These are phyloP conservation scores for Sarcodon sp. DNA, from an alignment of 768 basidiomycete genomes.

Conservation along the genomic window DNA sequence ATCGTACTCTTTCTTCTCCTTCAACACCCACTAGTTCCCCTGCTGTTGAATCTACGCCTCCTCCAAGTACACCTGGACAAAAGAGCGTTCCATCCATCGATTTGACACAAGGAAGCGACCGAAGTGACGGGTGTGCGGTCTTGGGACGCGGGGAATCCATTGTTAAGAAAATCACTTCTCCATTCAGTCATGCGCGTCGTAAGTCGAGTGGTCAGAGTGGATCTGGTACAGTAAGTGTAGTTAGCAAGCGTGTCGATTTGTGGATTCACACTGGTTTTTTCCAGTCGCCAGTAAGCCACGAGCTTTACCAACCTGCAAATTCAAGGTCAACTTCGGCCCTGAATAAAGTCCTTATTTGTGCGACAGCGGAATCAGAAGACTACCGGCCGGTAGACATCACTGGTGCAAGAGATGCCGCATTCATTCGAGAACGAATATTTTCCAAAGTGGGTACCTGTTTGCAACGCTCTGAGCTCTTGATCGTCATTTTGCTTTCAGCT, in stretches of 20 bases:
- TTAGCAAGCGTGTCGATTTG: constrained; percentile 5
- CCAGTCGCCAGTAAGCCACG: too few species aligned
- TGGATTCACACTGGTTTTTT: too few species aligned
- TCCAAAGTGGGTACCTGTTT: constrained; percentile 42
- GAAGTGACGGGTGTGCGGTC: background rate
- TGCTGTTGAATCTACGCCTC: constrained; percentile 55
- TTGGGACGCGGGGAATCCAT: background rate
- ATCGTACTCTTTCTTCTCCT: constrained; percentile 56
- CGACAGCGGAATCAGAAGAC: constrained; percentile 68
- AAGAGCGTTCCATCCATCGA: constrained; percentile 27
- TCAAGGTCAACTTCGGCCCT: constrained; percentile 3
- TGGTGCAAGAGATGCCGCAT: constrained; percentile 46
- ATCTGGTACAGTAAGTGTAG: constrained; percentile 3
- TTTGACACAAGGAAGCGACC: constrained; percentile 9
- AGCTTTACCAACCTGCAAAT: too few species aligned
- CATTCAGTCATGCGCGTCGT: background rate
- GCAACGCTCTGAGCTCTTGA: constrained; percentile 1
- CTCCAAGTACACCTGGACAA: constrained; percentile 52
- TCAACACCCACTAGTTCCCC: constrained; percentile 53
- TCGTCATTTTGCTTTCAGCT: constrained; percentile 30
- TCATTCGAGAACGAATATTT: constrained; percentile 72
- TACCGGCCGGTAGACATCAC: constrained; percentile 64
- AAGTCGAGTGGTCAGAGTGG: background rate
- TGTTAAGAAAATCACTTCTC: background rate
- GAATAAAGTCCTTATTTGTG: constrained; percentile 38